phyloP scores from a whole-genome alignment of 208 protist genomes.

The Acanthamoeba culbertsoni region DNA sequence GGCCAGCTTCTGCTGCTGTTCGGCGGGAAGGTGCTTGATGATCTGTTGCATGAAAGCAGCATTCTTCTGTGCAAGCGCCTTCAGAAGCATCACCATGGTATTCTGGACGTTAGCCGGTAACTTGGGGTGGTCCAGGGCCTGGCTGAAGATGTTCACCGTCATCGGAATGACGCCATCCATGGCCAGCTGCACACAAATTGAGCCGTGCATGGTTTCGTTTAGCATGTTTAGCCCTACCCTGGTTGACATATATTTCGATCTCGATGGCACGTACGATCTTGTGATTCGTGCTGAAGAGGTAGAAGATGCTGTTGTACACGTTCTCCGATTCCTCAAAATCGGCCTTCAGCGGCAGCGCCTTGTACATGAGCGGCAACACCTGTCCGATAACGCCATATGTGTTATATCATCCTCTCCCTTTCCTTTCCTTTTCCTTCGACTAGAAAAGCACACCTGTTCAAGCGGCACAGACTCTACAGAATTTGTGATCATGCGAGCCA shows the following conservation, averaged over 20 bases:
- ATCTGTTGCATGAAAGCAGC: slow-evolving; percentile 24
- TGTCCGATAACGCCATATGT: not conserved
- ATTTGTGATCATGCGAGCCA: slow-evolving; percentile 6
- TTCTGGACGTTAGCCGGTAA: not conserved
- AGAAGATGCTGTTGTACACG: slow-evolving; percentile 58
- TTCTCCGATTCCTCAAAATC: slow-evolving; percentile 47
- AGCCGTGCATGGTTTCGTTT: too few species aligned
- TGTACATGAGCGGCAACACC: slow-evolving; percentile 29
- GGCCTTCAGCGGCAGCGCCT: not conserved
- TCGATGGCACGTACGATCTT: slow-evolving; percentile 34
- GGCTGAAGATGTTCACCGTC: slow-evolving; percentile 45
- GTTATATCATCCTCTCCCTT: not conserved
- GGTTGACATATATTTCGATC: too few species aligned
- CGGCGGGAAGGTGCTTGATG: not conserved
- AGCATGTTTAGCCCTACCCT: too few species aligned
- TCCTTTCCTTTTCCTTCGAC: too few species aligned
- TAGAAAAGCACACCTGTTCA: too few species aligned
- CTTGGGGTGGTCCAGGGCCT: not conserved
- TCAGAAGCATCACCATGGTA: slow-evolving; percentile 20
- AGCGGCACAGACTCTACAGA: not conserved
- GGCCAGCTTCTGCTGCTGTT: slow-evolving; percentile 46
- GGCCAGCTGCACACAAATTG: not conserved
- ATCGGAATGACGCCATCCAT: slow-evolving; percentile 18
- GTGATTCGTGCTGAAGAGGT: slow-evolving; percentile 48
- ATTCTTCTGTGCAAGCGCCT: slow-evolving; percentile 36